Conservation (phyloP, 2,329 filamentous ascomycete species). For the Phaeosphaeriaceae sp. region DNA sequence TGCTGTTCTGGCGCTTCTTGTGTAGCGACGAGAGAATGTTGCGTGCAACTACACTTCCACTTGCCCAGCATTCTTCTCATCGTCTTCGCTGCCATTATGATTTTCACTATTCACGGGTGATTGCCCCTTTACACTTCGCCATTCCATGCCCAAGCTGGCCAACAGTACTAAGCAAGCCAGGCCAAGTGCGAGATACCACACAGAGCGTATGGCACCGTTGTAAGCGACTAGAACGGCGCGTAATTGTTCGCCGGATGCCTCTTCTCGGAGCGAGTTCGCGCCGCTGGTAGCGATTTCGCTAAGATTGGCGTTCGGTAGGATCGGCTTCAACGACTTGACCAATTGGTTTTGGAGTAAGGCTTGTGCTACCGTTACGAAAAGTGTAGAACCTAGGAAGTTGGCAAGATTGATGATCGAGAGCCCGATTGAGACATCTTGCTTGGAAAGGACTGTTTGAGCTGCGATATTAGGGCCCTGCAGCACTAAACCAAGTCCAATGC, state of each 20-base stretch:
- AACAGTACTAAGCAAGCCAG: not conserved
- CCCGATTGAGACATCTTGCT: slow-evolving; percentile 43
- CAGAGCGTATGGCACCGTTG: not conserved
- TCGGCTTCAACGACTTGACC: not conserved
- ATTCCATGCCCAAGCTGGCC: not conserved
- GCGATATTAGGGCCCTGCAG: slow-evolving; percentile 27
- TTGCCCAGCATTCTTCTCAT: too few species aligned
- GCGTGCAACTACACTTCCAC: too few species aligned
- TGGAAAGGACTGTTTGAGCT: slow-evolving; percentile 43
- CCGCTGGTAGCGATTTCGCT: not conserved
- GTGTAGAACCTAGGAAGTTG: not conserved
- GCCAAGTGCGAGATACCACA: not conserved
- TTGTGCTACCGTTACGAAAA: not conserved
- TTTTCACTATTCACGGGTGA: too few species aligned
- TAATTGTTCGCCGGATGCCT: not conserved
- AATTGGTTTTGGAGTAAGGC: not conserved
- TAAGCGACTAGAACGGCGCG: not conserved
- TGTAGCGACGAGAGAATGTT: too few species aligned
- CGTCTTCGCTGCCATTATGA: too few species aligned
- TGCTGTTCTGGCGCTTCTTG: too few species aligned
- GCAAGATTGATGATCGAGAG: slow-evolving; percentile 23
- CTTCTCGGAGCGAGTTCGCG: not conserved
- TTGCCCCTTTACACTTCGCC: not conserved
- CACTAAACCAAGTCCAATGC: slow-evolving; percentile 46
- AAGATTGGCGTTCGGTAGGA: not conserved